These are phyloP conservation scores for Mucor racemosus DNA, from an alignment of 371 early-diverging fungal species.

Conservation along the genomic window DNA sequence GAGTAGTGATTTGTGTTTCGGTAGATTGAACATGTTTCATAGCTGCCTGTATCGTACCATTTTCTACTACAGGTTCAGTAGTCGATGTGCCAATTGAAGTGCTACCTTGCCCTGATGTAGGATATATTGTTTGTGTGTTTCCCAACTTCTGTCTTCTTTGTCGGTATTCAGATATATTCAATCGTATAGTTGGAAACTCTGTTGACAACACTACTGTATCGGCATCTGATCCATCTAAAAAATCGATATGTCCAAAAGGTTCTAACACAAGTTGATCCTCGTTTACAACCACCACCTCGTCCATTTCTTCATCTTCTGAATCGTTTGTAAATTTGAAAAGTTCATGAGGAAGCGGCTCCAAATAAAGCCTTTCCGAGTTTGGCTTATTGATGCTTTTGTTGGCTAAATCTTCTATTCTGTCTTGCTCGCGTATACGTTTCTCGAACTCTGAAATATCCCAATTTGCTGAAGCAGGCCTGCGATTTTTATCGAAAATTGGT, in stretches of 20 bases:
- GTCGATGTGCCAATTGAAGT: not conserved
- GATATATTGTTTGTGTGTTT: not conserved
- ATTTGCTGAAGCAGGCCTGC: not conserved
- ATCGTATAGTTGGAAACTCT: not conserved
- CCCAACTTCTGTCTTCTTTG: not conserved
- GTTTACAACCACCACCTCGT: not conserved
- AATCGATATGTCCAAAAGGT: not conserved
- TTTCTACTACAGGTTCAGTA: no score
- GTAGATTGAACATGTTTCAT: no score
- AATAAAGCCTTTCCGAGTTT: not conserved
- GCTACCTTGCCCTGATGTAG: not conserved
- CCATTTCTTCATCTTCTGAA: not conserved
- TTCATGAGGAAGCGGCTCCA: conserved; percentile 4
- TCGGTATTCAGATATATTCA: conserved; percentile 2
- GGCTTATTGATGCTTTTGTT: not conserved
- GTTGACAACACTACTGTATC: not conserved
- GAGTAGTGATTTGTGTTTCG: no score
- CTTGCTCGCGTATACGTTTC: not conserved
- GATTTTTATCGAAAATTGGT: conserved; percentile 7
- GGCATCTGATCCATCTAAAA: not conserved
- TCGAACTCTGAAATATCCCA: not conserved
- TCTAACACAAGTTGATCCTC: not conserved
- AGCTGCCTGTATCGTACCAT: no score
- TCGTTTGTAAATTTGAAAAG: not conserved
- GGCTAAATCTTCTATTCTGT: not conserved